These are phyloP conservation scores for Beauveria rudraprayagi DNA, from an alignment of 2,329 filamentous ascomycete species.

Conservation along the genomic window DNA sequence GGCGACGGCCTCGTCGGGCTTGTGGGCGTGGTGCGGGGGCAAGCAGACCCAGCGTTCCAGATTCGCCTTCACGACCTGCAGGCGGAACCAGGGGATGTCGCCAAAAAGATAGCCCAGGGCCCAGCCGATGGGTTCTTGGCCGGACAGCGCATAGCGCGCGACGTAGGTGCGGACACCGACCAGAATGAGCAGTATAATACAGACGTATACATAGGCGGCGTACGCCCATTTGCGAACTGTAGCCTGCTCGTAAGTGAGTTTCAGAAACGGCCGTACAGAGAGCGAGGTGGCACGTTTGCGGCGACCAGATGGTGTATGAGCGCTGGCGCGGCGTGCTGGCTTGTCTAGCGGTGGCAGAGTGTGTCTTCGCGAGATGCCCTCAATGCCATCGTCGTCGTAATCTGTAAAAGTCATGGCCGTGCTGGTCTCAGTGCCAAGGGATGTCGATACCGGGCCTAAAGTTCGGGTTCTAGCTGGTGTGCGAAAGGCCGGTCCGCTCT, in stretches of 20 bases:
- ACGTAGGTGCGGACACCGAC: slow-evolving; percentile 66
- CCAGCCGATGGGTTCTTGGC: slow-evolving; percentile 84
- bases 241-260: slow-evolving; percentile 73
- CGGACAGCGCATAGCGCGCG: slow-evolving; percentile 54
- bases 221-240: slow-evolving; percentile 73
- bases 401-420: slow-evolving; percentile 16
- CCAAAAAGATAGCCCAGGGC: slow-evolving; percentile 83
- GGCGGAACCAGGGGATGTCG: slow-evolving; percentile 63
- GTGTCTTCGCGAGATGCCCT: slow-evolving; percentile 33
- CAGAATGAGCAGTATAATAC: slow-evolving; percentile 59
- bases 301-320: slow-evolving; percentile 54
- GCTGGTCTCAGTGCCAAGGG: neutral
- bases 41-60: slow-evolving; percentile 70
- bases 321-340: slow-evolving; percentile 30
- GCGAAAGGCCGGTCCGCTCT: slow-evolving; percentile 13
- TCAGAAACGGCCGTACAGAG: slow-evolving; percentile 64
- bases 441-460: slow-evolving; percentile 11
- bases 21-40: slow-evolving; percentile 36
- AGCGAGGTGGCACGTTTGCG: slow-evolving; percentile 57
- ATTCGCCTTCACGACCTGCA: slow-evolving; percentile 59
- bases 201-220: slow-evolving; percentile 66
- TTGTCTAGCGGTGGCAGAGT: slow-evolving; percentile 41
- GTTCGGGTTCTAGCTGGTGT: slow-evolving; percentile 23
- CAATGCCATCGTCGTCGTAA: slow-evolving; percentile 14
- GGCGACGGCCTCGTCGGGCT: slow-evolving; percentile 29